Evolutionary conservation across 2,329 filamentous ascomycete species (phyloP).

Genomic region (Cercospora janseana): DNA sequence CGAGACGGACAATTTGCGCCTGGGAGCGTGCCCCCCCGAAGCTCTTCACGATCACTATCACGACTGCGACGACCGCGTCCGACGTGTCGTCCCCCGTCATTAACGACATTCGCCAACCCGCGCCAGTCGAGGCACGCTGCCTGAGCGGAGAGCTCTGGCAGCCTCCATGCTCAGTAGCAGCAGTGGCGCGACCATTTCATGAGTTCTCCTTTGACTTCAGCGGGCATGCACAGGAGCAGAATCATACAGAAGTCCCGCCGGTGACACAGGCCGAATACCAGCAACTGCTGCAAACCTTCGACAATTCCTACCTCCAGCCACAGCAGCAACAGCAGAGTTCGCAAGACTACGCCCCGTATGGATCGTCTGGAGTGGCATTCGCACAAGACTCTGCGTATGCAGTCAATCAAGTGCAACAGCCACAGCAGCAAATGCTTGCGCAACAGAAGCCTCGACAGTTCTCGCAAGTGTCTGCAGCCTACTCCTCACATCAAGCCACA

Average conservation of each 20-base stretch:
- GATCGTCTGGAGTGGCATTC: slow-evolving; percentile 30
- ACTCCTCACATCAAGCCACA: slow-evolving; percentile 33
- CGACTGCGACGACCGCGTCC: slow-evolving; percentile 13
- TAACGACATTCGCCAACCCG: slow-evolving; percentile 40
- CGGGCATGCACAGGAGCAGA: slow-evolving; percentile 40
- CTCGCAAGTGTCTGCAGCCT: slow-evolving; percentile 24
- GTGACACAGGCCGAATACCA: slow-evolving; percentile 32
- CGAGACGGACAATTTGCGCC: slow-evolving; percentile 20
- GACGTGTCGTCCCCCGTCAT: slow-evolving; percentile 26
- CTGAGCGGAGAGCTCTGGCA: slow-evolving; percentile 52
- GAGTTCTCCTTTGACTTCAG: slow-evolving; percentile 49
- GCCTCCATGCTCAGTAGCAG: slow-evolving; percentile 52
- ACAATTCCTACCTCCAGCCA: slow-evolving; percentile 12
- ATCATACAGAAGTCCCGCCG: slow-evolving; percentile 21
- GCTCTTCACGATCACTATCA: slow-evolving; percentile 21
- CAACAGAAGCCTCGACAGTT: slow-evolving; percentile 29
- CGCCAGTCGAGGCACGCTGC: slow-evolving; percentile 43
- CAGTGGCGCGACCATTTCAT: slow-evolving; percentile 49
- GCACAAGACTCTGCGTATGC: slow-evolving; percentile 33
- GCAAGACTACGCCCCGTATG: slow-evolving; percentile 32
- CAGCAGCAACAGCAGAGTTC: slow-evolving; percentile 20
- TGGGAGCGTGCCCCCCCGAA: slow-evolving; percentile 15
- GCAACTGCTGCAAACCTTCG: slow-evolving; percentile 27
- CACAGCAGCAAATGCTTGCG: slow-evolving; percentile 29
- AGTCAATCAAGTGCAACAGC: slow-evolving; percentile 25